Evolutionary conservation across 2,329 filamentous ascomycete species (phyloP), one percentile per base, ranked within the genome.

Genomic region (Drechslerella dactyloides): DNA sequence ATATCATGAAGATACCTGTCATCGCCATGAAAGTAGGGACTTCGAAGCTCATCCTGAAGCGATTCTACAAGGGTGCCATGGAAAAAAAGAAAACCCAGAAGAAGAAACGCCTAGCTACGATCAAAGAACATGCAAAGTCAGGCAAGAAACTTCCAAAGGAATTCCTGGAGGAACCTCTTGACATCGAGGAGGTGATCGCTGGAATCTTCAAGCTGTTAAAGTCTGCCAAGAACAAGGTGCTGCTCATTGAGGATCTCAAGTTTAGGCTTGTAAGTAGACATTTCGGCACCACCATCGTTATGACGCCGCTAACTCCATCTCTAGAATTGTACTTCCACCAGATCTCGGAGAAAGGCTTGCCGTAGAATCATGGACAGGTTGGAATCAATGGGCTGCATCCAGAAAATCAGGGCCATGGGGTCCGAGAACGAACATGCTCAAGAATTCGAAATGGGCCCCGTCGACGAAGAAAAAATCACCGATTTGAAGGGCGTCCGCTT

Each of bases 1-100:
- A 70, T 13, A 70, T 70, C 42, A 70, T 70, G 66, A 70, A 70
- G 40, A 64, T 70, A 50, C 66, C 66, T 2, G 66, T 70, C 15
- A 63, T 70, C 7, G 66, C 66, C 5, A 57, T 59, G 13, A 64
- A 64, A 50, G 48, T 63, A 59, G 54, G 59, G 2, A 70, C 66
- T 13, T 70, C 66, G 6, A 70, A 70, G 17, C 59, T 70, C 19
- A 70, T 70, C 19, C 17, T 70, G 8, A 70, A 70, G 23, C 59
- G 66, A 33, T 70, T 70, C 50, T 70, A 70, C 48, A 70, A 70
- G 15, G 66, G 59, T 6, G 66, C 66, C 2, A 21, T 70, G 30
- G 66, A 70, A 44, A 70, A 70, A 27, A 53, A 59, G 1, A 64
- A 61, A 37, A 70, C 66, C 2, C 66, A 70, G 19, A 70, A 70